A percentile compares a stretch with the other conserved stretches of the same genome.
These are phyloP conservation scores for Coriaria nepalensis DNA, from an alignment of 306 rosid genomes.

Conservation along the genomic window DNA sequence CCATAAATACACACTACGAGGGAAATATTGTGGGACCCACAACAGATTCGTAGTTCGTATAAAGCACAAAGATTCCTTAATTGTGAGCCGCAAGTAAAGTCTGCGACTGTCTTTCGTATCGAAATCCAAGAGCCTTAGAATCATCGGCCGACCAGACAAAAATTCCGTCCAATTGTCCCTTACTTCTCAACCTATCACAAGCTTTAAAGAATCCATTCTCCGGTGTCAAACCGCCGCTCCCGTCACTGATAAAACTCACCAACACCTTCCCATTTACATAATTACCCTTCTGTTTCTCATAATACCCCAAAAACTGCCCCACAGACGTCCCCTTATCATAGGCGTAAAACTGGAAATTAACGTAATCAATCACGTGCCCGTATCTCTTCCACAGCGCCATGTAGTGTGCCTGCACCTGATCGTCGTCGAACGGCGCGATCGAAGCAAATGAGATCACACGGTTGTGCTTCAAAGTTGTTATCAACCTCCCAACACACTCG, in stretches of 20 bases:
- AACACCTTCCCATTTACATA: conserved; percentile 56
- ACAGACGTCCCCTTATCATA: conserved; percentile 51
- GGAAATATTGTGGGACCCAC: too few relatives aligned
- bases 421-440: conserved; percentile 57
- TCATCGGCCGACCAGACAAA: conserved; percentile 89
- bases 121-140: conserved; percentile 42
- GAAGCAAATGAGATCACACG: conserved; percentile 52
- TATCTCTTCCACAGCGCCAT: conserved; percentile 56
- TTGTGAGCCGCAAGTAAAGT: conserved; percentile 36
- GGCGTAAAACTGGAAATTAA: conserved; percentile 77
- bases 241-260: conserved; percentile 53
- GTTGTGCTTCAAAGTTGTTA: conserved; percentile 37
- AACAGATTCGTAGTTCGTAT: too few relatives aligned
- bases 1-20: background rate
- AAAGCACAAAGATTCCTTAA: conserved; percentile 6
- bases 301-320: conserved; percentile 38
- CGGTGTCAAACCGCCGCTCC: conserved; percentile 47
- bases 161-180: conserved; percentile 47
- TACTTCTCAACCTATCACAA: conserved; percentile 31
- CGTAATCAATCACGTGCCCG: conserved; percentile 53
- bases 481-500: conserved; percentile 44
- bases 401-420: conserved; percentile 54
- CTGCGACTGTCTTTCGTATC: conserved; percentile 57
- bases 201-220: conserved; percentile 50
- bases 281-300: conserved; percentile 40